These are phyloP conservation scores for Taiozyma onychis DNA, from an alignment of 1,139 yeast species.

Conservation along the genomic window DNA sequence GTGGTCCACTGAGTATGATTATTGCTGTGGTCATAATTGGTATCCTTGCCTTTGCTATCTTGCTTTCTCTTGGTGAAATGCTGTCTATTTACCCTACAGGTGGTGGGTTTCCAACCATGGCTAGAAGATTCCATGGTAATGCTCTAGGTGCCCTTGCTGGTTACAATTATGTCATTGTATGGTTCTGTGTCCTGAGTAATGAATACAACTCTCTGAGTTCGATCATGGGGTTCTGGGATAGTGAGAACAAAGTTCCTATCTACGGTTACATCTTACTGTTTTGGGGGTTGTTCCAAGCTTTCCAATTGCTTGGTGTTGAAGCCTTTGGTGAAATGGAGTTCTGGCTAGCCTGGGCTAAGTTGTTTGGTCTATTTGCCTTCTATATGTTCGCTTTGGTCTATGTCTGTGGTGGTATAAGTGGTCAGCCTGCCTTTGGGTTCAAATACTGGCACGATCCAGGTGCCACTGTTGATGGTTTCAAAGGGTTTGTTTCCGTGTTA, in stretches of 20 bases:
- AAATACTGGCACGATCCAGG: slow-evolving; percentile 40
- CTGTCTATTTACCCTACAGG: slow-evolving; percentile 69
- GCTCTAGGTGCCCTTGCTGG: slow-evolving; percentile 79
- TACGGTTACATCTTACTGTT: slow-evolving; percentile 61
- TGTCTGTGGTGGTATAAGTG: slow-evolving; percentile 34
- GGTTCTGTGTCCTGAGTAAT: slow-evolving; percentile 81
- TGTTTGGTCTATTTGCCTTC: slow-evolving; percentile 68
- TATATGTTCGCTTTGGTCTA: slow-evolving; percentile 60
- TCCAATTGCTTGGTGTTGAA: slow-evolving; percentile 55
- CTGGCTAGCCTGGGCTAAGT: slow-evolving; percentile 63
- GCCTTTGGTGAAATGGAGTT: slow-evolving; percentile 65
- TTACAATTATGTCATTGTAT: slow-evolving; percentile 79
- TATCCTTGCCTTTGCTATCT: slow-evolving; percentile 55
- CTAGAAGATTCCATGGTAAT: slow-evolving; percentile 60
- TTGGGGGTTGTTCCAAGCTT: slow-evolving; percentile 36
- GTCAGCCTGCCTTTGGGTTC: slow-evolving; percentile 37
- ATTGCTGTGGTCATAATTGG: slow-evolving; percentile 65
- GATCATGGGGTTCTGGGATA: slow-evolving; percentile 69
- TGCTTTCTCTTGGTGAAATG: slow-evolving; percentile 72
- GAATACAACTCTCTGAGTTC: slow-evolving; percentile 79
- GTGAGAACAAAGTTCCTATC: slow-evolving; percentile 52
- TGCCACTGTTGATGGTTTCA: slow-evolving; percentile 31
- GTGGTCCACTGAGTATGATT: slow-evolving; percentile 63
- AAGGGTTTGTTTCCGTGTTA: slow-evolving; percentile 38
- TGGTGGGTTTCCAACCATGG: slow-evolving; percentile 54